A percentile compares a stretch with the other conserved stretches of the same genome.
Conservation (phyloP, 768 basidiomycete species). For the Trametes sanguinea region DNA sequence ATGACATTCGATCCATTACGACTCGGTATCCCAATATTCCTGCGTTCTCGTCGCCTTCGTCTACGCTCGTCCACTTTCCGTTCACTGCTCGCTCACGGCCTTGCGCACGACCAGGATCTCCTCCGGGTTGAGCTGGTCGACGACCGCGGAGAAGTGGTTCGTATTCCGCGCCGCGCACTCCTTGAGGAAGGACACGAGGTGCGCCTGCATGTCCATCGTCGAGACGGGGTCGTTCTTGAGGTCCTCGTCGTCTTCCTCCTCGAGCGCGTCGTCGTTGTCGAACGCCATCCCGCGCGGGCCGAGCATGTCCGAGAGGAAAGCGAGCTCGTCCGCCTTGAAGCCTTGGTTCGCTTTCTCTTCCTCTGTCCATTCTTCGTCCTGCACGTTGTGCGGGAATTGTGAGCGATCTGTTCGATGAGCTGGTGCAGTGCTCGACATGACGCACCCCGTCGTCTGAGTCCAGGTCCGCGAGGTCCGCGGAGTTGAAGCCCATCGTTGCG, state of each 20-base stretch:
- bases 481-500: conserved; percentile 52
- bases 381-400: conserved; percentile 6
- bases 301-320: conserved; percentile 82
- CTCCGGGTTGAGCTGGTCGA: conserved; percentile 68
- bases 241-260: conserved; percentile 83
- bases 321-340: conserved; percentile 72
- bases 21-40: neutral
- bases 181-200: conserved; percentile 68
- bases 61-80: neutral
- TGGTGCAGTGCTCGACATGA: conserved; percentile 10
- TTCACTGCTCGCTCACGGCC: conserved; percentile 36
- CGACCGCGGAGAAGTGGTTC: conserved; percentile 60
- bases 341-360: conserved; percentile 63
- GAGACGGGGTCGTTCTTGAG: conserved; percentile 84
- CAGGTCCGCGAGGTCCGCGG: conserved; percentile 51
- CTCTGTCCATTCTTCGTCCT: conserved; percentile 95
- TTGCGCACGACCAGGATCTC: conserved; percentile 68
- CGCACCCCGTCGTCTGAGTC: conserved; percentile 79
- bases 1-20: too few species aligned
- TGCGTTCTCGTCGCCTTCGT: neutral
- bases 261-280: conserved; percentile 76
- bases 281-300: conserved; percentile 75
- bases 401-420: neutral
- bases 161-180: conserved; percentile 67
- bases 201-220: conserved; percentile 77